Evolutionary conservation across 1,284 basidiomycete genomes (phyloP), one percentile per base, ranked within the genome.

Genomic region (Austroboletus novae-zelandiae): DNA sequence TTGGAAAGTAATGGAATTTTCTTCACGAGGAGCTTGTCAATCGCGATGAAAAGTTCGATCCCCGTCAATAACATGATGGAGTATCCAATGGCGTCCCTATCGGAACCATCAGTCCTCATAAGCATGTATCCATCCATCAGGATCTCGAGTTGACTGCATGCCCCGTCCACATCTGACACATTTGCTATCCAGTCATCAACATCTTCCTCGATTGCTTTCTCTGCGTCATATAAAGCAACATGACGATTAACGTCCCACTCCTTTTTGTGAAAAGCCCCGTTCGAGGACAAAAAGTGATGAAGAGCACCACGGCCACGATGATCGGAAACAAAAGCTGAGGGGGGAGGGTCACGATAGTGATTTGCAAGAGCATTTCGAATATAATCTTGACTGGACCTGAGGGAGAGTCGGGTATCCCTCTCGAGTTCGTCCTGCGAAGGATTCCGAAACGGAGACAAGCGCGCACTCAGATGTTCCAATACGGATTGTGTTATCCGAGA

Each of bases 161-260:
- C 20, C 14, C 10, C 37, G 5, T 39, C 36, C 18, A 39, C 9
- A 39, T 39, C 14, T 14, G 9, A 20, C 9, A 39, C 17, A 10
- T 9, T 10, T 9, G 36, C 36, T 8, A 20, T 20, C 36, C 36
- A 39, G 8, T 20, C 36, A 23, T 39, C 36, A 11, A 39, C 6
- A 9, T 9, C 18, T 18, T 39, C 17, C 7, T 39, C 36, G 13
- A 39, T 10, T 4, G 36, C 18, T 39, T 23, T 9, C 36, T 39
- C 36, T 1, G 20, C 36, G 18, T 39, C 36, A 39, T 39, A 23
- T 2, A 71, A 57, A 8, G 62, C 57, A 23, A 25, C 25, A 25
- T 25, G 25, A 67, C 8, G 34, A 51, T 25, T 25, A 25, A 25
- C 25, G 25, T 25, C 25, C 25, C 25, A 29, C 7, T 29, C 27